Evolutionary conservation across 371 early-diverging fungal species (phyloP), one percentile per base, ranked within the genome.

Genomic region (Syncephalastrum contaminatum): DNA sequence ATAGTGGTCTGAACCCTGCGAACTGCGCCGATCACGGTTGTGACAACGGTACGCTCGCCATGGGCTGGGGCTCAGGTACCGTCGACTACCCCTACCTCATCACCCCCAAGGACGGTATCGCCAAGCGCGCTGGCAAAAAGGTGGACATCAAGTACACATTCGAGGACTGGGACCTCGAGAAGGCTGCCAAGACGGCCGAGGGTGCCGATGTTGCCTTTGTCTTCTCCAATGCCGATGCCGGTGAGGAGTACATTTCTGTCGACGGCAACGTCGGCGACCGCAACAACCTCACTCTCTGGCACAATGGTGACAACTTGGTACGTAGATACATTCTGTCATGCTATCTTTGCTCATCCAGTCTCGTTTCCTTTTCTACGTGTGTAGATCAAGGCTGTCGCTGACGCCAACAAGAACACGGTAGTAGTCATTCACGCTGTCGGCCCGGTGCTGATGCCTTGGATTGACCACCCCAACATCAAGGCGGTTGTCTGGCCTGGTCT

Each of bases 11-110:
- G 8, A 64, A 64, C 14, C 48, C 58, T 2, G 5, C 36, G 8
- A 30, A 30, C 36, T 72, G 70, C n/a, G 42, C 36, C 19, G 64
- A 66, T 51, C 62, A 62, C 22, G 68, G 66, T 4, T 72, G 70
- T 50, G 58, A 51, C 25, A 51, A 42, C 16, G 88, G 85, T 15
- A 80, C 77, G 7, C 60, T 87, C 16, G 83, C 85, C 42, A 70
- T 76, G 60, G 86, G 86, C 18, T 84, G 86, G 85, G 88, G 88
- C 2, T 80, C 80, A 45, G 88, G 88, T 45, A 77, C 84, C 16
- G 62, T 75, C 21, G 57, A 67, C n/a, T 87, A 75, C 68, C 80
- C 85, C 16, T 85, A 84, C 57, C 39, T 85, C n/a, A 61, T 84
- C 47, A 70, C 75, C 4, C 67, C 68, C 25, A 51, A 57, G 18